phyloP scores from a whole-genome alignment of 2,329 filamentous ascomycete species.

The Verticillium dahliae region DNA sequence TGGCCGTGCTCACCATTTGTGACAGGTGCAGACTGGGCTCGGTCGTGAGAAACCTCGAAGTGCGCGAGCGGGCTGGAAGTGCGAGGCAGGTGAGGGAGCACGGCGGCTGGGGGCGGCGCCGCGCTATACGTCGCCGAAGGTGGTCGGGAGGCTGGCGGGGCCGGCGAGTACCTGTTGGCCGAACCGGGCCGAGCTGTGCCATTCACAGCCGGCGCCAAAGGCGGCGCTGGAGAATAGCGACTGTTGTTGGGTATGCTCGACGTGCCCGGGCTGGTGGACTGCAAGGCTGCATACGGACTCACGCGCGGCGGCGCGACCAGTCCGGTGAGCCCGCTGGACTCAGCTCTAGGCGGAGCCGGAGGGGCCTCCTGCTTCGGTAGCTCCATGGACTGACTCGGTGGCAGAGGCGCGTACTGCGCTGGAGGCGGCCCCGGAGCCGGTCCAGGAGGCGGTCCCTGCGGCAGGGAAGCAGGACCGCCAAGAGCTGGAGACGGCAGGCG shows the following conservation, averaged over 20 bases:
- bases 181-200: slow-evolving; percentile 30
- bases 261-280: slow-evolving; percentile 23
- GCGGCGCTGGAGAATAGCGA: slow-evolving; percentile 59
- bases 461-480: slow-evolving; percentile 24
- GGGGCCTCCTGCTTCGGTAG: slow-evolving; percentile 3
- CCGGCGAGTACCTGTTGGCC: slow-evolving; percentile 47
- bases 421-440: slow-evolving; percentile 15
- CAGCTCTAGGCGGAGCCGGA: slow-evolving; percentile 5
- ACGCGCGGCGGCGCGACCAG: slow-evolving; percentile 47
- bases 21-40: slow-evolving; percentile 20
- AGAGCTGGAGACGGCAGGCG: slow-evolving; percentile 35
- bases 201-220: slow-evolving; percentile 30
- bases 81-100: slow-evolving; percentile 53
- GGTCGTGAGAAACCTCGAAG: slow-evolving; percentile 47
- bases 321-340: slow-evolving; percentile 21
- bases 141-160: slow-evolving; percentile 31
- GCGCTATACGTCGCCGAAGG: slow-evolving; percentile 33
- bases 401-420: slow-evolving; percentile 11
- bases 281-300: slow-evolving; percentile 47
- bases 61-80: slow-evolving; percentile 62
- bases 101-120: slow-evolving; percentile 32
- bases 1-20: slow-evolving; percentile 30
- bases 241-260: slow-evolving; percentile 28
- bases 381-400: slow-evolving; percentile 9
- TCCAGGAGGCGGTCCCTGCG: slow-evolving; percentile 22